These are phyloP conservation scores for Backusella westeae DNA, from an alignment of 192 early-diverging fungal species.

Conservation along the genomic window DNA sequence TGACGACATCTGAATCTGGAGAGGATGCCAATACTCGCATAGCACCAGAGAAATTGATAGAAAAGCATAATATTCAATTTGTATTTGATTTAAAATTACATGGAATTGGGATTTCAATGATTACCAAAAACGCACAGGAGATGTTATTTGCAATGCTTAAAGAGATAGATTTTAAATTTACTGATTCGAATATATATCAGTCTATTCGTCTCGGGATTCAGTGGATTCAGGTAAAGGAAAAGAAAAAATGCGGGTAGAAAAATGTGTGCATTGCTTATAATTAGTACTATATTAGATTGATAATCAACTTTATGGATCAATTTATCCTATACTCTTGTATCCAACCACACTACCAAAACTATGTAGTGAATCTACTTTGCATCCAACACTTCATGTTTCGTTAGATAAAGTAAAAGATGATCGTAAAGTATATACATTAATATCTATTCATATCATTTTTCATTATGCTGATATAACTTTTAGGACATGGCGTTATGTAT, in stretches of 20 bases:
- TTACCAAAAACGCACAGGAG: conserved; percentile 62
- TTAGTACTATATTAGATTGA: conserved; percentile 58
- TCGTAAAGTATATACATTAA: conserved; percentile 23
- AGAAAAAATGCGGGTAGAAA: no score
- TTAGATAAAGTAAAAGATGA: conserved; percentile 76
- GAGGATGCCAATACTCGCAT: conserved; percentile 13
- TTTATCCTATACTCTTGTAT: conserved; percentile 80
- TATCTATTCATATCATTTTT: background rate
- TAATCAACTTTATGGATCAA: conserved; percentile 75
- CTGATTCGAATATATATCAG: conserved; percentile 67
- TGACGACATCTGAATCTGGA: background rate
- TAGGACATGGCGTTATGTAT: conserved; percentile 81
- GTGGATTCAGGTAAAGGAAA: conserved; percentile 60
- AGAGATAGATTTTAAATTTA: conserved; percentile 62
- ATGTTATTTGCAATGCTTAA: conserved; percentile 74
- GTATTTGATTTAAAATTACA: conserved; percentile 60
- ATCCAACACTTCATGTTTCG: conserved; percentile 57
- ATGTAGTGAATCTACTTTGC: conserved; percentile 36
- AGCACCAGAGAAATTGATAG: background rate
- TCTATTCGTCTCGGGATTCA: conserved; percentile 58
- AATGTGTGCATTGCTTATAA: background rate
- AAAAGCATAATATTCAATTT: conserved; percentile 27
- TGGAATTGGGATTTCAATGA: conserved; percentile 79
- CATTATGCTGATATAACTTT: no score
- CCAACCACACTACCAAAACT: conserved; percentile 72